A percentile compares a stretch with the other conserved stretches of the same genome.
Conservation (phyloP, 768 basidiomycete species). For the Leccinellum luteum region DNA sequence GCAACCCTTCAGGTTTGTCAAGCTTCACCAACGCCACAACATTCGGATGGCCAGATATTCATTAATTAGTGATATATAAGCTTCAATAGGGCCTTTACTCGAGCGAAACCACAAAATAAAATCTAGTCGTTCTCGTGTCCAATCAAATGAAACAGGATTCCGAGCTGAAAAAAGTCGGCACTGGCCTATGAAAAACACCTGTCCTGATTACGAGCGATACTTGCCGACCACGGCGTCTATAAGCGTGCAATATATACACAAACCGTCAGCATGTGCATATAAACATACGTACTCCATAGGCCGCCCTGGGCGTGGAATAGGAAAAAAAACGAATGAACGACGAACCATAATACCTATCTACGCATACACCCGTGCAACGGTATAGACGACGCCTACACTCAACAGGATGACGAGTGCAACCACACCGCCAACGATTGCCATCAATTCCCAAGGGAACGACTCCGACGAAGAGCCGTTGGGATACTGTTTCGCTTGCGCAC, state of each 20-base stretch:
- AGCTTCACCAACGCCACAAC: background rate
- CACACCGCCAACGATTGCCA: conserved; percentile 27
- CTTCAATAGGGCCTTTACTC: background rate
- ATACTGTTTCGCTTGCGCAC: conserved; percentile 32
- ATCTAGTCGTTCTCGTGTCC: background rate
- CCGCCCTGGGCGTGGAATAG: background rate
- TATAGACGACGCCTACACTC: conserved; percentile 22
- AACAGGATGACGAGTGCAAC: conserved; percentile 28
- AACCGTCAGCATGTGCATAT: background rate
- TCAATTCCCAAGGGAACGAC: conserved; percentile 30
- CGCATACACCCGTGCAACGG: conserved; percentile 22
- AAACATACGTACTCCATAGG: background rate
- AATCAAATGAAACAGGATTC: background rate
- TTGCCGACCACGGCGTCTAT: background rate
- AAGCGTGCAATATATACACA: background rate
- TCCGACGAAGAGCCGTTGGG: conserved; percentile 6
- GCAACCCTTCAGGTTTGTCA: no score
- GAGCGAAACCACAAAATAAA: background rate
- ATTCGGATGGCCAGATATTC: background rate
- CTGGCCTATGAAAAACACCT: background rate
- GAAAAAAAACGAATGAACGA: background rate
- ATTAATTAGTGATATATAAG: background rate
- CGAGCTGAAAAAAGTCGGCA: background rate
- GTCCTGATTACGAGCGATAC: background rate
- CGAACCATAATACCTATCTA: background rate